Conservation (phyloP, 805 yeast species). For the Candida golubevii region DNA sequence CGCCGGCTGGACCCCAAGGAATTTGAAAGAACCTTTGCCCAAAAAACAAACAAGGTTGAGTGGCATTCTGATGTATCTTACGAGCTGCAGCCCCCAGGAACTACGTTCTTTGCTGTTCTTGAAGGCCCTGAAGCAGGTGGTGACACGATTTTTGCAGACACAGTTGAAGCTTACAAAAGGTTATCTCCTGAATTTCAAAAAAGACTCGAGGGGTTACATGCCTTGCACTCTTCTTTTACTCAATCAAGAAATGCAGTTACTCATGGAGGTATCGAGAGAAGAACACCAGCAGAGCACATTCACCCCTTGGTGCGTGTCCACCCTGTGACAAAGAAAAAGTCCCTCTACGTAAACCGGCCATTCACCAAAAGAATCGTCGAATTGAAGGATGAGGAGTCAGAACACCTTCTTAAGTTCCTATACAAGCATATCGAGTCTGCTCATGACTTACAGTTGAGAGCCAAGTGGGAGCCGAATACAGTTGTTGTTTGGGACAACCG, state of each 20-base stretch:
- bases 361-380: conserved; percentile 34
- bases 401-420: conserved; percentile 27
- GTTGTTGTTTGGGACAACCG: conserved; percentile 37
- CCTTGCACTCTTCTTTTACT: conserved; percentile 31
- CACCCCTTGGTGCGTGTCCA: conserved; percentile 35
- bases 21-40: conserved; percentile 24
- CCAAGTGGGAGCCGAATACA: conserved; percentile 34
- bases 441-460: conserved; percentile 35
- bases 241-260: conserved; percentile 27
- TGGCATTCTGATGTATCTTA: conserved; percentile 38
- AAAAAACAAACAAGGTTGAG: conserved; percentile 27
- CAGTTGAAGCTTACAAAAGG: conserved; percentile 34
- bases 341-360: conserved; percentile 29
- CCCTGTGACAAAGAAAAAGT: conserved; percentile 31
- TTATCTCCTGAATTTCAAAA: conserved; percentile 33
- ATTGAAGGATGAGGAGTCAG: conserved; percentile 33
- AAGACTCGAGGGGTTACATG: conserved; percentile 30
- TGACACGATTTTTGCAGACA: conserved; percentile 35
- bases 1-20: conserved; percentile 28
- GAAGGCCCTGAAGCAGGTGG: conserved; percentile 39
- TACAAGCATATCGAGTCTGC: conserved; percentile 30
- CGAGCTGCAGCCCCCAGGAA: conserved; percentile 34
- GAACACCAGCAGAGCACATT: conserved; percentile 30
- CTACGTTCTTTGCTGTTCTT: conserved; percentile 31
- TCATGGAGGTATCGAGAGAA: conserved; percentile 31